phyloP scores from a whole-genome alignment of 1,139 yeast genomes.

The Suhomyces panamericanus region DNA sequence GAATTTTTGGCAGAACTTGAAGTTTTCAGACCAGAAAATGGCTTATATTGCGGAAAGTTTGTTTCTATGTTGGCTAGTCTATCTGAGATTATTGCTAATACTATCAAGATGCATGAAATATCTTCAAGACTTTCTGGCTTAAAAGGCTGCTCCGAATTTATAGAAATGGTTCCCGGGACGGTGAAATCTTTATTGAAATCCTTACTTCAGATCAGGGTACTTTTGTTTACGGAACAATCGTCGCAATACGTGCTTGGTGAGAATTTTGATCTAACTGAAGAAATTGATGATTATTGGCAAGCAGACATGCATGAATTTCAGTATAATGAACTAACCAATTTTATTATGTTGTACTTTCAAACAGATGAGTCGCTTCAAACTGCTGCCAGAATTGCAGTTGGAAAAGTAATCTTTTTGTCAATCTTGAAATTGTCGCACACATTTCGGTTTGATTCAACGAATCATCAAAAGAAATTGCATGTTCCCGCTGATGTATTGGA shows the following conservation, averaged over 20 bases:
- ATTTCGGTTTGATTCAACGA: neutral
- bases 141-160: constrained; percentile 33
- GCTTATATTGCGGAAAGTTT: neutral
- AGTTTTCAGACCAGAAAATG: too few species aligned
- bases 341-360: constrained; percentile 42
- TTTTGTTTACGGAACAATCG: constrained; percentile 20
- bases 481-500: neutral
- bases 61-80: neutral
- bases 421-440: neutral
- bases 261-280: constrained; percentile 17
- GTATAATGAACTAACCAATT: constrained; percentile 40
- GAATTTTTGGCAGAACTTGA: constrained; percentile 3
- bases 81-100: constrained; percentile 46
- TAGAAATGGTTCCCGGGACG: constrained; percentile 36
- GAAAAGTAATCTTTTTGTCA: constrained; percentile 23
- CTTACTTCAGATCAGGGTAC: constrained; percentile 36
- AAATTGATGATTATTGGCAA: constrained; percentile 29
- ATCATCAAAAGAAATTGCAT: neutral
- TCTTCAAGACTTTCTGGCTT: constrained; percentile 47
- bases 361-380: constrained; percentile 45
- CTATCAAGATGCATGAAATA: constrained; percentile 58
- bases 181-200: constrained; percentile 37
- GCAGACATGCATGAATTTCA: constrained; percentile 18
- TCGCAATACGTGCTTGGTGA: constrained; percentile 10
- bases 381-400: constrained; percentile 31